Evolutionary conservation across 495 filamentous ascomycete species (phyloP), one percentile per base, ranked within the genome.

Genomic region (Melanomma pulvis-pyrius): DNA sequence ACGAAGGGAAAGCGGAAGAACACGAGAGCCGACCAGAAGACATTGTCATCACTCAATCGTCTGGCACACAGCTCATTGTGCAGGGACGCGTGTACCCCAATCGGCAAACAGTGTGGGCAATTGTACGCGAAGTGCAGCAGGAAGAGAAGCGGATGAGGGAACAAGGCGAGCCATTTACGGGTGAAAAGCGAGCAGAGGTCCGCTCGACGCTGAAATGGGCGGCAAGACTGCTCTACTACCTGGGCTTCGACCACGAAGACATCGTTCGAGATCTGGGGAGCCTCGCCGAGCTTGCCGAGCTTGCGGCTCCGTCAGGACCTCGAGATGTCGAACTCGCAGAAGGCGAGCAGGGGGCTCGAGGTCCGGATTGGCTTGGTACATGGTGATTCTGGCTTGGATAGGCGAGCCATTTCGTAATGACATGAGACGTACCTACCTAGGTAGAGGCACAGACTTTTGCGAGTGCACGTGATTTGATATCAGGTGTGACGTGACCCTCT

Each of bases 181-280:
- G 11, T 1, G 46, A 19, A 5, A 47, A 65, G 44, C 36, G 25
- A 19, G 28, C 22, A 28, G 59, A 68, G 41, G 15, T 65, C 5
- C 39, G 52, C 19, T 22, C 56, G 17, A 68, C 63, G 56, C 49
- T 71, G 32, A 51, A 49, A 11, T 71, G 65, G 60, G 69, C 65
- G 39, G 64, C 60, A 8, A 25, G 39, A 32, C 30, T 63, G n/a
- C 65, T 71, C 26, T 61, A 65, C 44, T 61, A 65, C 32, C 59
- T 71, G 9, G 69, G 69, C 12, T 59, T 61, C 36, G 69, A 71
- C 50, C 39, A 68, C 22, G 65, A 65, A 49, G 69, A 71, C 39
- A 63, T 71, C n/a, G 54, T 58, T 39, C 60, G 57, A 0, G 61
- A 68, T 39, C 26, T 71, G 22, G 69, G 69, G 13, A 49, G 49